A percentile compares a stretch with the other conserved stretches of the same genome.
Conservation (phyloP, 73 alveolate genomes). For the Paramecium sexaurelia region DNA sequence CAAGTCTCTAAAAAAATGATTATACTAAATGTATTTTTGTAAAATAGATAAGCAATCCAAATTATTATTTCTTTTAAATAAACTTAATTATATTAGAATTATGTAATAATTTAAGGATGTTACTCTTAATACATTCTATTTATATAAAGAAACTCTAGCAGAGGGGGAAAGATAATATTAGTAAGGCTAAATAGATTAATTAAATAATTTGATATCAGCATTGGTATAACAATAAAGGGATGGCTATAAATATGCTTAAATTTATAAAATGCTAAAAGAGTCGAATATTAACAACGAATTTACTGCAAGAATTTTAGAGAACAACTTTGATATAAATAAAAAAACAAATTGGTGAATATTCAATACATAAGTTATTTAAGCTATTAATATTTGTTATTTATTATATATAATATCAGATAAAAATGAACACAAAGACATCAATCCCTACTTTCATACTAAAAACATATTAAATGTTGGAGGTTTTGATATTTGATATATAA, state of each 20-base stretch:
- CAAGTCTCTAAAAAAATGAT: too few species aligned
- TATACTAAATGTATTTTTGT: too few species aligned
- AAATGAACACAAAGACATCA: slow-evolving; percentile 18
- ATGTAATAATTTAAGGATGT: background rate
- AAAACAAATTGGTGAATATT: background rate
- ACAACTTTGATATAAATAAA: background rate
- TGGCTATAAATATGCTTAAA: background rate
- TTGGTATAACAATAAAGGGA: background rate
- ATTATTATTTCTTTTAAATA: too few species aligned
- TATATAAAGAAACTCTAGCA: background rate
- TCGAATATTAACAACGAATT: background rate
- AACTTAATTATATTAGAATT: too few species aligned
- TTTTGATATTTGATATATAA: background rate
- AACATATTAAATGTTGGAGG: slow-evolving; percentile 53
- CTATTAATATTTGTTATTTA: background rate
- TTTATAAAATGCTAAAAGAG: background rate
- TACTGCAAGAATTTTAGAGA: background rate
- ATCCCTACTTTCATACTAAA: slow-evolving; percentile 46
- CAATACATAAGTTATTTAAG: background rate
- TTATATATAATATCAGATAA: background rate
- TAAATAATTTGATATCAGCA: background rate
- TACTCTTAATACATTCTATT: background rate
- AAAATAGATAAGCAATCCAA: background rate
- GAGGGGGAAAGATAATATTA: background rate
- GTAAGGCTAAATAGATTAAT: background rate